phyloP scores from a whole-genome alignment of 2,329 filamentous ascomycete species.

The Arthrobotrys iridis region DNA sequence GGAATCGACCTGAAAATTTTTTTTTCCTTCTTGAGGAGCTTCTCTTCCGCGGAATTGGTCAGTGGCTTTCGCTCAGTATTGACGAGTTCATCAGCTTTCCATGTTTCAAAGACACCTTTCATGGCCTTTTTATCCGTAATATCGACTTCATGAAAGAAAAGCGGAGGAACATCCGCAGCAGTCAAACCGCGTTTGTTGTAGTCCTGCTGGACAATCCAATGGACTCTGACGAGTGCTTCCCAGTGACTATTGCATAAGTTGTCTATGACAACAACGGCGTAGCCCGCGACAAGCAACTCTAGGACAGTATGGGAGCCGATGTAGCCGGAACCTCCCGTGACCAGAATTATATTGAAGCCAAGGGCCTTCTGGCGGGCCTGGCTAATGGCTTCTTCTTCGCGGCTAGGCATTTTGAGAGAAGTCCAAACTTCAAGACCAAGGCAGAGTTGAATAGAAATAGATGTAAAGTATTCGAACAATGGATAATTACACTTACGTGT shows the following conservation, averaged over 20 bases:
- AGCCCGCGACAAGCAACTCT: conserved; percentile 67
- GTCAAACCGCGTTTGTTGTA: conserved; percentile 31
- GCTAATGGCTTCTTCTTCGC: conserved; percentile 37
- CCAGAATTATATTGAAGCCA: conserved; percentile 61
- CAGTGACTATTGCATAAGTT: conserved; percentile 64
- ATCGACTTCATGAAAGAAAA: conserved; percentile 58
- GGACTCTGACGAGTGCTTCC: conserved; percentile 55
- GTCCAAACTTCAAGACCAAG: not conserved
- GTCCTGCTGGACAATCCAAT: conserved; percentile 55
- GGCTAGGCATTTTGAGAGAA: conserved; percentile 39
- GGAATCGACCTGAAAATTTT: conserved; percentile 59
- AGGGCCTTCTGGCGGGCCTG: conserved; percentile 30
- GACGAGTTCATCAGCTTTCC: conserved; percentile 19
- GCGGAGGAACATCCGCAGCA: conserved; percentile 55
- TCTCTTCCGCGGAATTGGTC: conserved; percentile 35
- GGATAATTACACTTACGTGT: not conserved
- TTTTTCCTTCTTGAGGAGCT: conserved; percentile 13
- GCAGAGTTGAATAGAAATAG: not conserved
- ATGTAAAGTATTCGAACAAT: not conserved
- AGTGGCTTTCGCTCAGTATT: conserved; percentile 6
- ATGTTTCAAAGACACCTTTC: conserved; percentile 56
- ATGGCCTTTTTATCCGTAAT: conserved; percentile 57
- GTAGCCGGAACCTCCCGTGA: conserved; percentile 68
- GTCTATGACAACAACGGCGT: conserved; percentile 67
- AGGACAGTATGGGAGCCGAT: conserved; percentile 69